Conservation (phyloP, 805 yeast genomes). For the Metschnikowia rubicola region DNA sequence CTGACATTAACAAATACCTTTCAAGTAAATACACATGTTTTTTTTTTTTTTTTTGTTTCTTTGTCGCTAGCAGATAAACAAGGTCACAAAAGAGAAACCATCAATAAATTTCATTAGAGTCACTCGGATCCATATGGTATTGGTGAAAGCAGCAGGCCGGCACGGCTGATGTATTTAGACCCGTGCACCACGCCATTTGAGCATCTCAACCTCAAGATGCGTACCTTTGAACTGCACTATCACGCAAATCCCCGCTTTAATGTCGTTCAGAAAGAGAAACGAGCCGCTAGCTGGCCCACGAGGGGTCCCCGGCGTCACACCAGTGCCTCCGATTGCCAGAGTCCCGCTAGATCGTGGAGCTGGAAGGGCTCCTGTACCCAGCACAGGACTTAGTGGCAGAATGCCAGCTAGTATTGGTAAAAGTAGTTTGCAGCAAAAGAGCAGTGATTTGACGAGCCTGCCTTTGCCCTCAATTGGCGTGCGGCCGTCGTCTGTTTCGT, state of each 20-base stretch:
- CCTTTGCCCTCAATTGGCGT: conserved; percentile 37
- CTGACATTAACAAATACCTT: too few relatives aligned
- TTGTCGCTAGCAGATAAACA: too few relatives aligned
- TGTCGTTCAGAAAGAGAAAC: conserved; percentile 61
- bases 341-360: conserved; percentile 6
- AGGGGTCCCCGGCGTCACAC: conserved; percentile 1
- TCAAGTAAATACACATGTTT: too few relatives aligned
- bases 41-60: too few relatives aligned
- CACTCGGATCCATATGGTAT: too few relatives aligned
- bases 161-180: not conserved
- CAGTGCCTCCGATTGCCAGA: not conserved
- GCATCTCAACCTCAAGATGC: not conserved
- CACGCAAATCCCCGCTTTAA: conserved; percentile 12
- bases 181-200: not conserved
- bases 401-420: not conserved
- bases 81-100: too few relatives aligned
- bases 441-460: conserved; percentile 32
- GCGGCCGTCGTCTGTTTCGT: conserved; percentile 72
- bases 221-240: not conserved
- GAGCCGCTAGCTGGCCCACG: conserved; percentile 37
- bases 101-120: too few relatives aligned
- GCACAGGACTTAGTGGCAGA: not conserved
- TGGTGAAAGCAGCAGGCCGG: too few relatives aligned
- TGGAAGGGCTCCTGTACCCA: too few relatives aligned
- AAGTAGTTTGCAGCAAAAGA: not conserved